Conservation (phyloP, 768 basidiomycete genomes). For the Amanita thiersii region DNA sequence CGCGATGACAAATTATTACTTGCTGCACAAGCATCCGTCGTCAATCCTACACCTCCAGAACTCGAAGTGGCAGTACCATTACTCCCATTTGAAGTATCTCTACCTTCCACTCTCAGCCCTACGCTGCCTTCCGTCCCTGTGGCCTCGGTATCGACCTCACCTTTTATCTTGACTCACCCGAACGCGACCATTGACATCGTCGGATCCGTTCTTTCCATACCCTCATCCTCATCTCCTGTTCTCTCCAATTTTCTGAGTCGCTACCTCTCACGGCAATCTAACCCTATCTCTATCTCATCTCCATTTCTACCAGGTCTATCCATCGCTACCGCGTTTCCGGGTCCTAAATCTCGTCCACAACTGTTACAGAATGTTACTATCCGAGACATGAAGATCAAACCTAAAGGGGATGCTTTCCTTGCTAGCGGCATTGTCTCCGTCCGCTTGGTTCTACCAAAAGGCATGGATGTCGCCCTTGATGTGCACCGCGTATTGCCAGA, state of each 20-base stretch:
- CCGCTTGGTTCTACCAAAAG: conserved; percentile 57
- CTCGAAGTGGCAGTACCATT: conserved; percentile 45
- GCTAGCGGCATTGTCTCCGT: conserved; percentile 68
- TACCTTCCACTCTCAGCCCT: conserved; percentile 24
- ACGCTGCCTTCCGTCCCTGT: conserved; percentile 27
- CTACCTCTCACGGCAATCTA: conserved; percentile 51
- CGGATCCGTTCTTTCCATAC: conserved; percentile 51
- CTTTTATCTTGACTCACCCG: conserved; percentile 57
- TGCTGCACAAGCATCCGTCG: conserved; percentile 44
- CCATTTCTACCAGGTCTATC: conserved; percentile 43
- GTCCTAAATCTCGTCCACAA: conserved; percentile 52
- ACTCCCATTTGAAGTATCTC: conserved; percentile 54
- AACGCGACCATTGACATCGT: conserved; percentile 54
- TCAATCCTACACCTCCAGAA: conserved; percentile 46
- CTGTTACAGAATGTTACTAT: conserved; percentile 69
- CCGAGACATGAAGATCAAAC: conserved; percentile 63
- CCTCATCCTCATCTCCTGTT: conserved; percentile 24
- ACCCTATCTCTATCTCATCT: conserved; percentile 50
- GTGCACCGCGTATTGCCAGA: conserved; percentile 67
- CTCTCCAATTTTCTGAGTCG: conserved; percentile 58
- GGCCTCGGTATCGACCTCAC: conserved; percentile 44
- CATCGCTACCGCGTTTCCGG: conserved; percentile 51
- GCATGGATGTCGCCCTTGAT: conserved; percentile 57
- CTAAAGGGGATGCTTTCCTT: conserved; percentile 38
- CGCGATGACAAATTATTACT: conserved; percentile 26